phyloP scores from a whole-genome alignment of 352 stramenopile genomes.

The Thraustochytrium striatum region DNA sequence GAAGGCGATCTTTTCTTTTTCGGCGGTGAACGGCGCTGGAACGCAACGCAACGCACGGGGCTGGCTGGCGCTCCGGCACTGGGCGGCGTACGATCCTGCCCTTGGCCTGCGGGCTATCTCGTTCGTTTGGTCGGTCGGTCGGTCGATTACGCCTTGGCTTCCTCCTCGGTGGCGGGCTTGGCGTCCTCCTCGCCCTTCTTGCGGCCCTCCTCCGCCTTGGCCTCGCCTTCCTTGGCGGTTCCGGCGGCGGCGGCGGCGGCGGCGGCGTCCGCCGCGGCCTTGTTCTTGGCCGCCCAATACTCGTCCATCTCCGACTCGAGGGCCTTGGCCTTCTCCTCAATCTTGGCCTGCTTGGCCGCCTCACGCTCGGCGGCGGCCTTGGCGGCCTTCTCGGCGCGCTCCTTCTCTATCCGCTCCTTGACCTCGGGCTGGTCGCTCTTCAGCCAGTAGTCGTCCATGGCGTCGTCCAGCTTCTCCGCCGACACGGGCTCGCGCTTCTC shows the following conservation, averaged over 20 bases:
- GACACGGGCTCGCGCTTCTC: not conserved
- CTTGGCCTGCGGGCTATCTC: not conserved
- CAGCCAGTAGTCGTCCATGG: constrained; percentile 42
- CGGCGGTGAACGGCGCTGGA: too few species aligned
- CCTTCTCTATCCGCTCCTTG: not conserved
- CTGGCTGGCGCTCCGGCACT: too few species aligned
- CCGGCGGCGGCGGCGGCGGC: not conserved
- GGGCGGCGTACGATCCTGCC: too few species aligned
- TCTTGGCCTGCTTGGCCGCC: too few species aligned
- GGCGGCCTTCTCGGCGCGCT: constrained; percentile 24
- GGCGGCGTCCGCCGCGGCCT: constrained; percentile 28
- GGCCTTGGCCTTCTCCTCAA: constrained; percentile 29
- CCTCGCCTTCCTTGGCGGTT: not conserved
- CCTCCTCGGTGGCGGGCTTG: not conserved
- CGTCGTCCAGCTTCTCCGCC: constrained; percentile 13
- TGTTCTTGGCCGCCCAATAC: constrained; percentile 37
- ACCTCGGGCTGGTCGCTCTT: constrained; percentile 43
- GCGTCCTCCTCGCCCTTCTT: not conserved
- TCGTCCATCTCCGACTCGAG: constrained; percentile 9
- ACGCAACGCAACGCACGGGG: too few species aligned
- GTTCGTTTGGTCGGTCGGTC: constrained; percentile 47
- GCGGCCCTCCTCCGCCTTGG: not conserved
- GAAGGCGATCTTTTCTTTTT: too few species aligned
- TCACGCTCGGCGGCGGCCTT: too few species aligned
- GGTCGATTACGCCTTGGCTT: not conserved